Conservation (phyloP, 2,329 filamentous ascomycete genomes). For the Pseudogymnoascus sp. region DNA sequence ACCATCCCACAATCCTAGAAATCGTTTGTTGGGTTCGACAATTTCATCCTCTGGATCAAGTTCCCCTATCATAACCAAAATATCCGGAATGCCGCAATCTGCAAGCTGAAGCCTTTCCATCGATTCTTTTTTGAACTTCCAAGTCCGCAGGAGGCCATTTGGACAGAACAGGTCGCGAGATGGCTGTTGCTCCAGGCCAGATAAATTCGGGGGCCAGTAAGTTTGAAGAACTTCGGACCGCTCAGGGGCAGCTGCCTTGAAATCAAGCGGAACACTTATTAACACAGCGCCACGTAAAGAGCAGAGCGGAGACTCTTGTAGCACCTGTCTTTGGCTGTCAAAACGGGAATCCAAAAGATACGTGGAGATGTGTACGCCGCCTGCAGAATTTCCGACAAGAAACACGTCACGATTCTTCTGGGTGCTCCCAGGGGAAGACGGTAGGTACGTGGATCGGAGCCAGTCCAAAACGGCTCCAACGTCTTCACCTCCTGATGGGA, state of each 20-base stretch:
- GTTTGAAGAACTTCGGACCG: conserved; percentile 14
- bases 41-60: conserved; percentile 28
- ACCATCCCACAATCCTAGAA: conserved; percentile 22
- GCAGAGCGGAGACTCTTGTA: neutral
- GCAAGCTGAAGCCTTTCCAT: conserved; percentile 11
- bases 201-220: neutral
- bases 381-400: conserved; percentile 27
- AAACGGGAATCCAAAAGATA: conserved; percentile 23
- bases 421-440: neutral
- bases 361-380: conserved; percentile 26
- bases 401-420: conserved; percentile 21
- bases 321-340: conserved; percentile 17
- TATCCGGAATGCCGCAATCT: conserved; percentile 18
- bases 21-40: conserved; percentile 21
- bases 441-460: conserved; percentile 15
- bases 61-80: conserved; percentile 22
- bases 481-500: conserved; percentile 25
- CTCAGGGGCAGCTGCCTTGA: conserved; percentile 6
- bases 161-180: neutral
- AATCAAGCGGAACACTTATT: conserved; percentile 23
- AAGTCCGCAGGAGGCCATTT: conserved; percentile 13
- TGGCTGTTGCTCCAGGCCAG: neutral
- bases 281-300: conserved; percentile 21
- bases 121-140: conserved; percentile 16
- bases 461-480: conserved; percentile 20